Percentiles rank a stretch among this genome's conserved stretches.
Conservation (phyloP, 441 rosid genomes). For the Cnidoscolus chayamansa region DNA sequence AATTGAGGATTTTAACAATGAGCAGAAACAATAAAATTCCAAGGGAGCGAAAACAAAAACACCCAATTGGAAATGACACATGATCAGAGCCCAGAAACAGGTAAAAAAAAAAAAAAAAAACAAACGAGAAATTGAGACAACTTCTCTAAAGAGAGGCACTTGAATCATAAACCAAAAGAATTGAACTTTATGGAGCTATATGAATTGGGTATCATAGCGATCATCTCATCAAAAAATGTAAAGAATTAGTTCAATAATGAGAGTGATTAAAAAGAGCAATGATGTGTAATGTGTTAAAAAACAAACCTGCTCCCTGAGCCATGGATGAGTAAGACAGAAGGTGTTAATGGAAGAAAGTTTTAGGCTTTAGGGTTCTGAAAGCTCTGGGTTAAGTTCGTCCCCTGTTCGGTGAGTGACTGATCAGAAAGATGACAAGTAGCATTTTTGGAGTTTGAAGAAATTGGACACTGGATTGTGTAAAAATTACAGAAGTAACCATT, state of each 20-base stretch:
- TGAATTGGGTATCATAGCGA: not conserved
- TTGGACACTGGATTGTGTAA: conserved; percentile 11
- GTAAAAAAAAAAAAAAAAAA: not conserved
- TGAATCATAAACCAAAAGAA: not conserved
- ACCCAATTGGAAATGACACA: conserved; percentile 15
- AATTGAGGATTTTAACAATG: not conserved
- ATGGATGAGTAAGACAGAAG: not conserved
- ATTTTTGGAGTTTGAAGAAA: not conserved
- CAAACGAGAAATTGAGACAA: conserved; percentile 17
- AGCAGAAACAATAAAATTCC: not conserved
- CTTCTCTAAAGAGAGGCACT: not conserved
- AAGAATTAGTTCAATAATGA: not conserved
- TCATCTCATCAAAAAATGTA: not conserved
- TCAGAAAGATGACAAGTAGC: conserved; percentile 28
- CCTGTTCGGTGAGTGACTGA: conserved; percentile 21
- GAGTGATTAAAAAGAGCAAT: not conserved
- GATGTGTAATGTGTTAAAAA: not conserved
- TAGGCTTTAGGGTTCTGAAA: conserved; percentile 17
- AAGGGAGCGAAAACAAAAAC: conserved; percentile 7
- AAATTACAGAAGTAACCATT: conserved; percentile 22
- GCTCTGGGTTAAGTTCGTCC: not conserved
- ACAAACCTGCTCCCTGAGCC: conserved; percentile 25
- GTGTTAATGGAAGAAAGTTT: conserved; percentile 1
- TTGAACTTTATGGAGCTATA: not conserved
- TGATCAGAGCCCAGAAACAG: conserved; percentile 20